Base-by-base conservation (phyloP, 139 green algal genomes). In the Eudorina sp. region DNA sequence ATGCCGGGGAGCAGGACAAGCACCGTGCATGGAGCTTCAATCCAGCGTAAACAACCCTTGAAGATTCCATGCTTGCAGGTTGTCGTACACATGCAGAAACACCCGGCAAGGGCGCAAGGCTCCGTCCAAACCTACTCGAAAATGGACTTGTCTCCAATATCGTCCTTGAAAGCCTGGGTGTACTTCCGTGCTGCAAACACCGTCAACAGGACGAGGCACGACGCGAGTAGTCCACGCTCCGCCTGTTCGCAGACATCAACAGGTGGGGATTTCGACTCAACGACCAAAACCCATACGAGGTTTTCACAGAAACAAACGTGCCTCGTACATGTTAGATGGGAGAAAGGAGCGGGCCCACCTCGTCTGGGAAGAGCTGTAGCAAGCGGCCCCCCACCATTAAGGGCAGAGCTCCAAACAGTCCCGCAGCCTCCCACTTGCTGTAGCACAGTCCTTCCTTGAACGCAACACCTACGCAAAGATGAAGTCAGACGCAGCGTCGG, bases 111-210 rank as follows among this genome's bases (percentile, higher is more conserved):
- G 36, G 18, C 34, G n/a, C n/a, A 73, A 23, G 29, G n/a, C 29
- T 73, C 3, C 64, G 16, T 73, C 34, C 27, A 14, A 23, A 60
- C 87, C 84, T 73, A 94, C 91, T 88, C 58, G 75, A 99, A 99
- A 16, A 99, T 92, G 14, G 77, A 94, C 92, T 97, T 98, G 91
- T 99, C 97, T 3, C 97, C 97, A 27, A 99, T 97, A 87, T 99
- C 97, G 60, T 99, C 97, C 89, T 98, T 97, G 76, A 98, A 82
- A 0, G 92, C 83, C 84, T 99, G 97, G 2, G 93, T 97, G 68
- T 95, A 99, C 92, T 99, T 99, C 46, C 96, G 92, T 2, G 40
- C 92, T 11, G 95, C 97, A 91, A 99, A 98, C 6, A 98, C 53
- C 2, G 55, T 51, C 7, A 94, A 89, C 36, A 94, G 64, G 0